Evolutionary conservation across 768 basidiomycete species (phyloP), one percentile per base, ranked within the genome.

Genomic region (Sarcodon aspratus): DNA sequence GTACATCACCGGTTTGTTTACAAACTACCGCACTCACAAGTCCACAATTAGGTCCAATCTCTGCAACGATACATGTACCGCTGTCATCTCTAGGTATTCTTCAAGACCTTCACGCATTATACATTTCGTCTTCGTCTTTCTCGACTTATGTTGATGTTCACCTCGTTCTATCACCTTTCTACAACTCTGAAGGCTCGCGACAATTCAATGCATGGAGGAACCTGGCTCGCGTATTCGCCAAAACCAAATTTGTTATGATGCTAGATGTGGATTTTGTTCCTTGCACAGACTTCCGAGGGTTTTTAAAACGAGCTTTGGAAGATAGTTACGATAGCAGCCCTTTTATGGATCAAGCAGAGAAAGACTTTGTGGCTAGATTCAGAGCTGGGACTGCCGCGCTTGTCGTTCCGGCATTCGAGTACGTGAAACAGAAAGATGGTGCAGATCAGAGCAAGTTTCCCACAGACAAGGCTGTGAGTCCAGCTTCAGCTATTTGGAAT

Each of bases 191-290:
- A 48, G 59, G 60, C 44, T 82, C 83, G 52, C 77, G 89, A 6
- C 86, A 91, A 61, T 83, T 94, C 71, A 94, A 94, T 63, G 80
- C 85, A 18, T 93, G 89, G 86, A 75, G 91, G 33, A 93, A 93
- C 61, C 76, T 81, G 38, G 91, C 90, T 3, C 79, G 91, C 37
- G 69, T 89, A 46, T 88, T 90, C 57, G 82, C 89, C 4, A 76
- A 87, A 11, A 91, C 91, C 7, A 77, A 85, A 54, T 88, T 78
- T 55, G 76, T 92, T 50, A 85, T 93, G 80, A 85, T 92, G 82
- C 79, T 93, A 46, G 92, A 94, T 61, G 82, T 93, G 52, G 90
- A 93, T 62, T 92, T 94, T 62, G 82, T 76, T 33, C 64, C 86
- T 9, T 90, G 89, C 61, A 91, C 91, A 44, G 79, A 88, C 66